Percentiles rank a stretch among this genome's conserved stretches.
Conservation (phyloP, 352 stramenopile genomes). For the Pythium sukuiense region DNA sequence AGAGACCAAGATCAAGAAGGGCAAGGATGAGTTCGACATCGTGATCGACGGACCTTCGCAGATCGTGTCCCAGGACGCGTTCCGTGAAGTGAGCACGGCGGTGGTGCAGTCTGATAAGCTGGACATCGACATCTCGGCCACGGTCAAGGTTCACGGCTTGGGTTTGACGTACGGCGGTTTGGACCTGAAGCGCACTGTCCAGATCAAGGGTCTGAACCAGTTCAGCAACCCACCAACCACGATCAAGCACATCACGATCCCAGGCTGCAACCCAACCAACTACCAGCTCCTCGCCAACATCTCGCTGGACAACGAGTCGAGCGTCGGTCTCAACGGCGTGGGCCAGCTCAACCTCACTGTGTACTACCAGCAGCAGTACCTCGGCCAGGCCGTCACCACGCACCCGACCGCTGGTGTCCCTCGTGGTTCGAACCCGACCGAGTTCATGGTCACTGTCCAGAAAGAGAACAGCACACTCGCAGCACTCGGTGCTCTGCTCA, state of each 20-base stretch:
- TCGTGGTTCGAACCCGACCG: slow-evolving; percentile 15
- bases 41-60: slow-evolving; percentile 37
- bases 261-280: slow-evolving; percentile 37
- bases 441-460: slow-evolving; percentile 29
- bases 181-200: slow-evolving; percentile 43
- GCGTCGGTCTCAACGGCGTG: slow-evolving; percentile 56
- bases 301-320: slow-evolving; percentile 48
- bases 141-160: slow-evolving; percentile 47
- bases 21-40: slow-evolving; percentile 61
- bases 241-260: slow-evolving; percentile 59
- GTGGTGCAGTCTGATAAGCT: slow-evolving; percentile 45
- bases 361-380: slow-evolving; percentile 60
- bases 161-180: slow-evolving; percentile 54
- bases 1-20: slow-evolving; percentile 52
- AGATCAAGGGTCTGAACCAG: slow-evolving; percentile 54
- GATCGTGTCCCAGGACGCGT: slow-evolving; percentile 42
- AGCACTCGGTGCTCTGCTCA: slow-evolving; percentile 35
- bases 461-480: slow-evolving; percentile 7
- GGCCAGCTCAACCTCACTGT: slow-evolving; percentile 68
- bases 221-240: slow-evolving; percentile 44
- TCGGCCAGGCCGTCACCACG: slow-evolving; percentile 50
- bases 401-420: slow-evolving; percentile 16
- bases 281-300: slow-evolving; percentile 66
- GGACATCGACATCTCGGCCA: slow-evolving; percentile 36
- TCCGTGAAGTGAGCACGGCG: slow-evolving; percentile 44